A percentile compares a stretch with the other conserved stretches of the same genome.
phyloP scores from a whole-genome alignment of 2,329 filamentous ascomycete genomes.

The Ophiostoma sp. region DNA sequence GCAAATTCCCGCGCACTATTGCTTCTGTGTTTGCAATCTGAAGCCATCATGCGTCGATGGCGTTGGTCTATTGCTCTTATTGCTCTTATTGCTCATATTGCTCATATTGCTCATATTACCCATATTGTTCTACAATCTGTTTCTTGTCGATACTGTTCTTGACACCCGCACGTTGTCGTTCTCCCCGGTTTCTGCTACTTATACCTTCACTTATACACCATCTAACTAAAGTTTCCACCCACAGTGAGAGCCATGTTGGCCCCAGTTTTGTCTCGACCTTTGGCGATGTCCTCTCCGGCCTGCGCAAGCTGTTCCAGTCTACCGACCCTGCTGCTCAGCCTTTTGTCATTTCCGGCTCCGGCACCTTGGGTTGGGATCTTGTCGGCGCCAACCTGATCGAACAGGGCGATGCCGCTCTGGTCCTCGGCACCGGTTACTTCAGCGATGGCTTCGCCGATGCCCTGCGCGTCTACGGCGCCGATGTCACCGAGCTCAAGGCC shows the following conservation, averaged over 20 bases:
- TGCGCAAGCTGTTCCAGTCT: slow-evolving; percentile 92
- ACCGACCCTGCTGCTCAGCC: slow-evolving; percentile 76
- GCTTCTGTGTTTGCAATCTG: not conserved
- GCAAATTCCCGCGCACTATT: not conserved
- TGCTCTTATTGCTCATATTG: not conserved
- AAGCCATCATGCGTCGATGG: not conserved
- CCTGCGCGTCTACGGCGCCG: slow-evolving; percentile 83
- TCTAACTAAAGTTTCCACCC: not conserved
- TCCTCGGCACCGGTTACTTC: slow-evolving; percentile 96
- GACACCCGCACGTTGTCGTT: too few species aligned
- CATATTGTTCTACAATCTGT: too few species aligned
- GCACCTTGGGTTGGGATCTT: slow-evolving; percentile 93
- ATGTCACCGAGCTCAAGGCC: slow-evolving; percentile 83
- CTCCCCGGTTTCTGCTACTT: not conserved
- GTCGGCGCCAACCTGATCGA: slow-evolving; percentile 92
- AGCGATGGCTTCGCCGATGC: slow-evolving; percentile 92
- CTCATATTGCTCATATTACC: too few species aligned
- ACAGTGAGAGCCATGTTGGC: slow-evolving; percentile 88
- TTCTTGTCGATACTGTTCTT: too few species aligned
- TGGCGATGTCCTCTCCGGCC: slow-evolving; percentile 78
- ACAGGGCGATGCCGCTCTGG: slow-evolving; percentile 80
- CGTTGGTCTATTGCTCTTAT: not conserved
- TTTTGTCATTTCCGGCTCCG: slow-evolving; percentile 88
- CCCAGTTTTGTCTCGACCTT: slow-evolving; percentile 84
- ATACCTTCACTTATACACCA: not conserved